Base-by-base conservation (phyloP, 768 basidiomycete species). In the Naganishia kalamii region DNA sequence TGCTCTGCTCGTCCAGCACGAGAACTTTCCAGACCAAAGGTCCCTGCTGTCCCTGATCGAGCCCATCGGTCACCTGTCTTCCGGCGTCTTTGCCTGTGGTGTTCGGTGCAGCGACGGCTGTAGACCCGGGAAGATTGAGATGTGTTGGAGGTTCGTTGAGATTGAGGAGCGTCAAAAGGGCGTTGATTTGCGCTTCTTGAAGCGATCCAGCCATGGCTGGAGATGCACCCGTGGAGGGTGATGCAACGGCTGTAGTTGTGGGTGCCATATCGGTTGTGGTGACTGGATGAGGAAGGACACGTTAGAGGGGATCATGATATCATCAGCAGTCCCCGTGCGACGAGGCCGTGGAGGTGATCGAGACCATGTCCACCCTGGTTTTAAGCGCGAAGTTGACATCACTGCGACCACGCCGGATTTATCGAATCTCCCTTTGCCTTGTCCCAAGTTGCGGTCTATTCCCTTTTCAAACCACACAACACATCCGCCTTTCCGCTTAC, bases 1-100 rank as follows among this genome's bases (percentile, higher is more conserved):
- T 96, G 25, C 92, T 94, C 71, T 88, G 84, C 73, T 96, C 91
- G 78, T 99, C 96, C 62, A 99, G 81, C 1, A 99, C 87, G 11
- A 99, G 81, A 15, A 98, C 87, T 79, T 99, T 99, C 94, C 96
- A 99, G 4, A 96, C 86, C 5, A 91, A 86, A 32, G 91, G 89
- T 0, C 84, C 85, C 41, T 71, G 65, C 5, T 70, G 37, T 10
- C 62, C 13, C 83, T 82, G 29, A 83, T 63, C 61, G 17, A 52
- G 43, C 7, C 83, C n/a, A 40, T 78, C 1, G 50, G 60, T 59
- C 19, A 72, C 69, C 30, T 71, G 63, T 12, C 80, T 74, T 65
- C 82, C 83, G 15, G 78, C 77, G 27, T 81, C 74, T 11, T 74
- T 66, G 82, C 83, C 17, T 78, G 77, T 15, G 73, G 67, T 32